Base-by-base conservation (phyloP, 208 protist species). In the Crithidia expoeki region DNA sequence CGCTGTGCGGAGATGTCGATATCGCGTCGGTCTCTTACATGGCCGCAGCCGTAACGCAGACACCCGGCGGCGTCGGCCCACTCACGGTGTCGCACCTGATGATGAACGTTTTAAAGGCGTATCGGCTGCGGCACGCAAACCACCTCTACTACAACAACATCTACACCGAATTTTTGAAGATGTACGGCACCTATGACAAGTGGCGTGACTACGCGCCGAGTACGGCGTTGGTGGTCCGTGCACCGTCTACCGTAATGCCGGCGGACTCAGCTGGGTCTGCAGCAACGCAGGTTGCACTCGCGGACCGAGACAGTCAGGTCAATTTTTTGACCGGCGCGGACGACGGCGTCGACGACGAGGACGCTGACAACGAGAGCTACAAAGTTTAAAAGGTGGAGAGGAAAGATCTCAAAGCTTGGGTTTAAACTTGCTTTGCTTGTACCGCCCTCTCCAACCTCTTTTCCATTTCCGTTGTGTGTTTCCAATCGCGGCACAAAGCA, bases 61-160 rank as follows among this genome's bases (percentile, higher is more conserved):
- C 98, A 5, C 98, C 98, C 9, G 97, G 98, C 36, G 97, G 98
- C 56, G 97, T 99, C 11, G 98, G 98, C 17, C 98, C 98, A 1
- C 97, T 99, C 82, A 99, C 97, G 4, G 91, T 98, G 47, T 92
- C 92, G 11, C 88, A 92, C 59, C 70, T 98, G 4, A 88, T 98
- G 86, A 71, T 84, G 53, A 98, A 96, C 79, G 96, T 94, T 2
- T 71, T 97, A 34, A 89, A 92, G 61, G 90, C 86, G 9, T 82
- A 79, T 44, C 65, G 74, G 25, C 46, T 87, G 40, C 74, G 82
- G 0, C 44, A 78, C 66, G 72, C 75, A 17, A 72, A 83, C 28
- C 60, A 68, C 12, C 53, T 74, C 33, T 80, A 64, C 28, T 75
- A 75, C 58, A 88, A 83, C 59, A 85, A 71, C 63, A 72, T 83